Evolutionary conservation across 306 rosid genomes (phyloP), one percentile per base, ranked within the genome.

Genomic region (Vicia villosa): DNA sequence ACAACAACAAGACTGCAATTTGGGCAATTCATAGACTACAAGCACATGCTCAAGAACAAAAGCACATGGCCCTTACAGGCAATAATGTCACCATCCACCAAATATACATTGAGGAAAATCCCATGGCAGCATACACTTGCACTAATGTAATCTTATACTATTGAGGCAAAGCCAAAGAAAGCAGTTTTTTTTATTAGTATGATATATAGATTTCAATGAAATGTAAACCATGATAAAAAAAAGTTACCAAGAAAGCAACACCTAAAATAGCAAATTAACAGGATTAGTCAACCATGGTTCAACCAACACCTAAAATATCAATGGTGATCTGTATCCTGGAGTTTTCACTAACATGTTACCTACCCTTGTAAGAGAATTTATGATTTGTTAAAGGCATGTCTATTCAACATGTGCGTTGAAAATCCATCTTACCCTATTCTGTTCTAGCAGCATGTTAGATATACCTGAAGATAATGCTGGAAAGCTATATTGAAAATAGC

Each of bases 31-130:
- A 45, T 24, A 69, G 76, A 77, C 81, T 84, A 84, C 71, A 68
- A 32, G 80, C 91, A 86, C 88, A 82, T 86, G 97, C 73, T 73
- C 62, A 61, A 47, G 71, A 83, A 71, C 87, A 86, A 72, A 38
- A 22, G 77, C 97, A 85, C 90, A 81, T 87, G 96, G 55, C 63
- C 57, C 34, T 65, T 72, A 20, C 80, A 79, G 74, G 69, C 81
- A 70, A 73, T 64, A 63, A 63, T 63, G 56, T 63, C 79, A 69
- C 41, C 55, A 20, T 62, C 70, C 32, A 63, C 74, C 43, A 57
- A 38, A 74, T 68, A 49, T 38, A 26, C 72, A 54, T 54, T 43
- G n/a, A 66, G 64, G 65, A 82, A 56, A 43, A 57, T 70, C 37
- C 68, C 41, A 58, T 47, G 20, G 43, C 13, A 26, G 45, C 49